Base-by-base conservation (phyloP, 108 stramenopile genomes). In the Cyclotella sp. region DNA sequence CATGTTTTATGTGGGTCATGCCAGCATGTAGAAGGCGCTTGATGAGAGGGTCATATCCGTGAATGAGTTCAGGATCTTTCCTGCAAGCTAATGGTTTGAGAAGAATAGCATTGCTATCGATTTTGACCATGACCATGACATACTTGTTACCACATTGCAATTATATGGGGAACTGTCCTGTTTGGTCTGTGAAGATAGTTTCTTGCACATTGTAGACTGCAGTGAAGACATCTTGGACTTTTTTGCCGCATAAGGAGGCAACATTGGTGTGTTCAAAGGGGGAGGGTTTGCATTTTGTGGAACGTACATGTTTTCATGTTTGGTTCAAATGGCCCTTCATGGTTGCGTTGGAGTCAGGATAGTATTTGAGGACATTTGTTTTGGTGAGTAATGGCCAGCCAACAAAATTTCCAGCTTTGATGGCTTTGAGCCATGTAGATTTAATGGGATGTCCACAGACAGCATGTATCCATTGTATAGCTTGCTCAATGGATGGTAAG, bases 381-480 rank as follows among this genome's bases (percentile, higher is more conserved):
- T 49, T 9, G 6, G 47, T 49, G 15, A 49, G 47, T 3, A 49
- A 9, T 7, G 47, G 47, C 47, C 47, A 49, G 15, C 47, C 47
- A n/a, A n/a, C 9, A n/a, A 49, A 49, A 9, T 62, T 51, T 9
- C 72, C 60, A 21, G 46, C 47, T 62, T 63, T 61, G n/a, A 63
- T 73, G 42, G 70, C 60, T 14, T 62, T 49, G 9, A 63, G 27
- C 72, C 72, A 63, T 19, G 72, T 73, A 0, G 60, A 19, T 21
- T 73, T 73, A 10, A 61, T 18, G 27, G 72, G 57, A 55, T 27
- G 27, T 0, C 57, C 41, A 0, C 12, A 34, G 28, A 13, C 6
- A 22, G 57, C 70, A 7, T 71, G 57, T 11, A 49, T 7, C 19
- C 45, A 65, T 14, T 9, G 11, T 21, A 44, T 65, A 3, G 1